A percentile compares a stretch with the other conserved stretches of the same genome.
These are phyloP conservation scores for Taphrina wiesneri DNA, from an alignment of 1,139 yeast genomes.

Conservation along the genomic window DNA sequence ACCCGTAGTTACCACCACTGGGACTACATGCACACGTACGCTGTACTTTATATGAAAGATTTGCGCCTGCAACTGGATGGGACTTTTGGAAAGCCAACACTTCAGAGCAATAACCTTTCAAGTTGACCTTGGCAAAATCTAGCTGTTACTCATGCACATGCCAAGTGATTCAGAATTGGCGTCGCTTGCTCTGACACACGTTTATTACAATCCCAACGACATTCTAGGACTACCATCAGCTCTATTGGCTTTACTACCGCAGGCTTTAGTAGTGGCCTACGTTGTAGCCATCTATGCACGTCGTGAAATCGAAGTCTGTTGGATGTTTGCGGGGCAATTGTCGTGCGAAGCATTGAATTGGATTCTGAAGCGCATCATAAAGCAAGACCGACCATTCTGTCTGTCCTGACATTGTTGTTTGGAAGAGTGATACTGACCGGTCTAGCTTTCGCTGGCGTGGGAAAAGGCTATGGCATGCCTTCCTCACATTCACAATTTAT, in stretches of 20 bases:
- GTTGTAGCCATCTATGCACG: slow-evolving; percentile 79
- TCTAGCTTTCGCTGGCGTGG: slow-evolving; percentile 35
- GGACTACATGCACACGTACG: no score
- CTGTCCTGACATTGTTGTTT: background rate
- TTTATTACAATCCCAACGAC: slow-evolving; percentile 72
- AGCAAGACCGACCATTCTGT: slow-evolving; percentile 71
- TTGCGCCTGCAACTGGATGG: no score
- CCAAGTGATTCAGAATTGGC: slow-evolving; percentile 19
- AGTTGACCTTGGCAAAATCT: background rate
- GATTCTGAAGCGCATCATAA: slow-evolving; percentile 61
- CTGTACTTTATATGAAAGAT: no score
- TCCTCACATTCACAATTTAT: slow-evolving; percentile 95
- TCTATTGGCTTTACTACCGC: slow-evolving; percentile 78
- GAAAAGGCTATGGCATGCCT: slow-evolving; percentile 88
- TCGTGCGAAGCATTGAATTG: slow-evolving; percentile 72
- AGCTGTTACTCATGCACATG: background rate
- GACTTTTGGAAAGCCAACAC: no score
- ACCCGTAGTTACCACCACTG: no score
- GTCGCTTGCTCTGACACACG: slow-evolving; percentile 57
- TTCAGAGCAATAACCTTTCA: background rate
- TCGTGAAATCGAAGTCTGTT: slow-evolving; percentile 80
- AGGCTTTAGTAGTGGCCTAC: slow-evolving; percentile 73
- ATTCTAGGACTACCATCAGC: slow-evolving; percentile 63
- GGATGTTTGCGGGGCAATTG: slow-evolving; percentile 84
- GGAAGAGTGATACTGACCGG: background rate